phyloP scores from a whole-genome alignment of 768 basidiomycete genomes.

The Suillus paluster region DNA sequence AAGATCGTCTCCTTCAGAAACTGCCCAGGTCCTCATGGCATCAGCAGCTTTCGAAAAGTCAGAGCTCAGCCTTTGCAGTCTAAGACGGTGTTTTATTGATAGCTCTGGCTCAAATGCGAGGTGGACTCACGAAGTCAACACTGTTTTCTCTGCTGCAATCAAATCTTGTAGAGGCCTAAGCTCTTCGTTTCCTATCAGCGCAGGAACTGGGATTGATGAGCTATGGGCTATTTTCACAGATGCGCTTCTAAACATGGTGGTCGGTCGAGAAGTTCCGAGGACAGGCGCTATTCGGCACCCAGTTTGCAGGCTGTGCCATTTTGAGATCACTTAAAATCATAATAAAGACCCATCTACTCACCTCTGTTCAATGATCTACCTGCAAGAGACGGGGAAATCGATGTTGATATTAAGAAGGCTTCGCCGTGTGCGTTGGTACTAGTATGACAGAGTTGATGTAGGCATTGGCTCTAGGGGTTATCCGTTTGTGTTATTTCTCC shows the following conservation, averaged over 20 bases:
- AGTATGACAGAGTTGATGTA: too few relatives aligned
- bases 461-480: too few relatives aligned
- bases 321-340: neutral
- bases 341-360: neutral
- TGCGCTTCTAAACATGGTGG: constrained; percentile 73
- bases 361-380: neutral
- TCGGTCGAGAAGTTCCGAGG: neutral
- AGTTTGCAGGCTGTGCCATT: neutral
- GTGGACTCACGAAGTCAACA: constrained; percentile 67
- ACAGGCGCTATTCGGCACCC: neutral
- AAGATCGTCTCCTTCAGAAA: constrained; percentile 83
- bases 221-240: constrained; percentile 90
- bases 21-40: constrained; percentile 71
- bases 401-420: neutral
- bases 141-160: constrained; percentile 86
- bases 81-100: constrained; percentile 24
- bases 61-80: constrained; percentile 65
- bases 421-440: too few relatives aligned
- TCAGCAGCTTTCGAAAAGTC: constrained; percentile 76
- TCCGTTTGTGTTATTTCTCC: neutral
- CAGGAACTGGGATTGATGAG: constrained; percentile 73
- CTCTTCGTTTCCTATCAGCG: constrained; percentile 66
- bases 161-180: constrained; percentile 83
- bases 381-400: neutral
- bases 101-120: neutral